phyloP scores from a whole-genome alignment of 805 yeast genomes.

The Suhomyces sp. region DNA sequence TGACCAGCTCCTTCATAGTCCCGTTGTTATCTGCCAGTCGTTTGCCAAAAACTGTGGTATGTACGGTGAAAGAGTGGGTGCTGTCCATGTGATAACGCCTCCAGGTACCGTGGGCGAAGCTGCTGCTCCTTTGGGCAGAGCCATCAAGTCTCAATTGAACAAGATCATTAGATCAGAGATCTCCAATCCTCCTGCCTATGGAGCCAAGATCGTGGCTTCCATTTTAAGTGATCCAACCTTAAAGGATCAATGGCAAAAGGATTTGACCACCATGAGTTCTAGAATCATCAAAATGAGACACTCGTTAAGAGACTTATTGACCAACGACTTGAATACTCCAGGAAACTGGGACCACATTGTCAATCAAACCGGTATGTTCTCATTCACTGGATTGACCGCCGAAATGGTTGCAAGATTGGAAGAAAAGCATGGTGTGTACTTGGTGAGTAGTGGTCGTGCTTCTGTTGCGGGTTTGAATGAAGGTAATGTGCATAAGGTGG shows the following conservation, averaged over 20 bases:
- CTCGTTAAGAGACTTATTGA: conserved; percentile 59
- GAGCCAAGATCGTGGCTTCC: conserved; percentile 83
- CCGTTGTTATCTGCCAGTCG: conserved; percentile 84
- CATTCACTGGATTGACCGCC: conserved; percentile 81
- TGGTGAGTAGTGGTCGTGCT: conserved; percentile 83
- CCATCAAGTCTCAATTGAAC: conserved; percentile 74
- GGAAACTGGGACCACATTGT: conserved; percentile 93
- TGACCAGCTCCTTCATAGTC: conserved; percentile 33
- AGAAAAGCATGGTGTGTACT: conserved; percentile 73
- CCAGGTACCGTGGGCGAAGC: conserved; percentile 22
- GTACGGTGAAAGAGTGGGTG: conserved; percentile 98
- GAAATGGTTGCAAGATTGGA: conserved; percentile 79
- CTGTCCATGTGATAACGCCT: conserved; percentile 72
- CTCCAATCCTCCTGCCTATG: conserved; percentile 94
- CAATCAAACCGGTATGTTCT: conserved; percentile 93
- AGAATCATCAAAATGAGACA: conserved; percentile 81
- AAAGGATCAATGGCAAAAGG: conserved; percentile 76
- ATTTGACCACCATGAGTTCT: conserved; percentile 81
- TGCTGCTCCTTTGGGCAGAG: conserved; percentile 44
- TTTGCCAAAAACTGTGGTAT: conserved; percentile 96
- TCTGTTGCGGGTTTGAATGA: conserved; percentile 92
- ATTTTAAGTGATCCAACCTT: conserved; percentile 69
- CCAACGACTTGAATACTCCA: conserved; percentile 62
- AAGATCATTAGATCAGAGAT: conserved; percentile 77
- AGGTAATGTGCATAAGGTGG: conserved; percentile 73